Conservation (phyloP, 306 rosid species). For the Carpinus fangiana region DNA sequence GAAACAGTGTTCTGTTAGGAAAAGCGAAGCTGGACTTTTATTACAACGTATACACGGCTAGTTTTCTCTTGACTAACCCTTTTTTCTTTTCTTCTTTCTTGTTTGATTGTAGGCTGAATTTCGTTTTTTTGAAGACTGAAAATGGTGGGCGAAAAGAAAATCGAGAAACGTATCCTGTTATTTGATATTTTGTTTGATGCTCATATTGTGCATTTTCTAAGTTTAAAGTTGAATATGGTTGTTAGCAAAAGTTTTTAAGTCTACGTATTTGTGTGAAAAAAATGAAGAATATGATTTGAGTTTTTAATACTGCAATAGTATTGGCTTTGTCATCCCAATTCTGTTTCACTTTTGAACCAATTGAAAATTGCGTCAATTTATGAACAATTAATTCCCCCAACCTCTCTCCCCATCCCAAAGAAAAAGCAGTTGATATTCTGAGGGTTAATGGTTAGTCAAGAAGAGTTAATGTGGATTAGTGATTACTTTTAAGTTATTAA, state of each 20-base stretch:
- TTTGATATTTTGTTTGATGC: neutral
- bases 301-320: neutral
- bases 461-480: neutral
- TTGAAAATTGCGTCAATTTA: no score
- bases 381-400: no score
- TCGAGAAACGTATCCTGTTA: constrained; percentile 38
- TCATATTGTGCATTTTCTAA: neutral
- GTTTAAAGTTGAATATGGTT: neutral
- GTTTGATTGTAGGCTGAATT: constrained; percentile 25
- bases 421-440: no score
- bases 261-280: neutral
- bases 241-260: neutral
- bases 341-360: neutral
- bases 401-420: no score
- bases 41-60: neutral
- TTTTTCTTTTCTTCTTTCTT: neutral
- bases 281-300: neutral
- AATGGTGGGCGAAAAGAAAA: constrained; percentile 42
- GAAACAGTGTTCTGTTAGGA: neutral
- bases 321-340: neutral
- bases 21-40: neutral
- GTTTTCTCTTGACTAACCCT: neutral
- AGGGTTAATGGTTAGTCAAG: neutral
- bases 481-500: neutral
- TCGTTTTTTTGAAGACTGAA: constrained; percentile 12